These are phyloP conservation scores for Bacidia rubella DNA, from an alignment of 495 filamentous ascomycete species.

Conservation along the genomic window DNA sequence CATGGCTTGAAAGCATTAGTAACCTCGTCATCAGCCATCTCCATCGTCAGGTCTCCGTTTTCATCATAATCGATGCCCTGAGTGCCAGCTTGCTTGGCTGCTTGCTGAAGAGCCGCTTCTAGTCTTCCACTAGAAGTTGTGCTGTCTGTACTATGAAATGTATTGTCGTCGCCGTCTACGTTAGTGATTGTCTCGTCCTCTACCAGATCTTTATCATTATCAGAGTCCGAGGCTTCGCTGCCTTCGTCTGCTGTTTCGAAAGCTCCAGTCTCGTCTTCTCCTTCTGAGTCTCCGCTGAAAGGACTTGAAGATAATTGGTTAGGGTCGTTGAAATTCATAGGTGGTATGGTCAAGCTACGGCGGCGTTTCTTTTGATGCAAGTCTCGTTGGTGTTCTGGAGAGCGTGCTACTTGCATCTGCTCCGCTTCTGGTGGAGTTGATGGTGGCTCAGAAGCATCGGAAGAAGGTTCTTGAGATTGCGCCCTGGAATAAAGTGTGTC, in stretches of 20 bases:
- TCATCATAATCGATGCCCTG: constrained; percentile 45
- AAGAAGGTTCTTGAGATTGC: constrained; percentile 25
- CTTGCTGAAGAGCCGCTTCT: constrained; percentile 64
- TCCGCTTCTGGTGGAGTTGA: constrained; percentile 51
- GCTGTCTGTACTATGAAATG: constrained; percentile 40
- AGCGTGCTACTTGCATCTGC: constrained; percentile 43
- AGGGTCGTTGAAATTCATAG: constrained; percentile 46
- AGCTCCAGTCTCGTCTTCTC: constrained; percentile 40
- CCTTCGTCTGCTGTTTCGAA: constrained; percentile 39
- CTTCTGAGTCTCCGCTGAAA: constrained; percentile 51
- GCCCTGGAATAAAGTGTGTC: constrained; percentile 35
- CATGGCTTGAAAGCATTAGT: constrained; percentile 61
- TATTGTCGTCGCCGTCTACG: constrained; percentile 49
- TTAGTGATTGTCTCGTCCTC: constrained; percentile 66
- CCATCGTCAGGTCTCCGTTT: constrained; percentile 42
- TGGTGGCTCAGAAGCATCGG: constrained; percentile 45
- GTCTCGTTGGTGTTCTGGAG: constrained; percentile 56
- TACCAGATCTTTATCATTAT: constrained; percentile 43
- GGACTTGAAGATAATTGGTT: constrained; percentile 68
- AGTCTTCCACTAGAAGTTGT: constrained; percentile 53
- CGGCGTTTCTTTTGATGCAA: constrained; percentile 52
- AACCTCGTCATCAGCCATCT: constrained; percentile 69
- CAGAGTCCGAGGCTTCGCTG: constrained; percentile 27
- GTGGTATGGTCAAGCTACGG: constrained; percentile 49
- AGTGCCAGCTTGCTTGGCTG: constrained; percentile 58